A percentile compares a stretch with the other conserved stretches of the same genome.
Conservation (phyloP, 805 yeast genomes). For the Myxozyma vanderwaltii region DNA sequence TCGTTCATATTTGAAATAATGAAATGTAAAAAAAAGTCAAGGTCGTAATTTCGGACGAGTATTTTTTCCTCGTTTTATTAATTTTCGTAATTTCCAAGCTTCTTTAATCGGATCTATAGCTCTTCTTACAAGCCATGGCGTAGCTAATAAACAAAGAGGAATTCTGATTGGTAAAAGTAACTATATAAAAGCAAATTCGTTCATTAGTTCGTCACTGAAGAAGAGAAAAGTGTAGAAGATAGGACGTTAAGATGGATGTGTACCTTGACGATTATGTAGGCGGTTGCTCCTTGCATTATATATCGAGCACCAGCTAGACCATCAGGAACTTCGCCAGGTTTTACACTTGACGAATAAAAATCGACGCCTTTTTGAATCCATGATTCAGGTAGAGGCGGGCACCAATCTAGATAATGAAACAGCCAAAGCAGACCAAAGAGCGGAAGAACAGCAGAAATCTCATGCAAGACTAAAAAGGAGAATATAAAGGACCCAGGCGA, state of each 20-base stretch:
- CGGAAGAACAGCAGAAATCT: constrained; percentile 73
- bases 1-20: neutral
- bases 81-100: neutral
- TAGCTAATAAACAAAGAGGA: constrained; percentile 52
- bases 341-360: constrained; percentile 57
- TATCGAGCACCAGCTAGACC: constrained; percentile 55
- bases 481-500: constrained; percentile 66
- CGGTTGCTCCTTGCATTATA: constrained; percentile 71
- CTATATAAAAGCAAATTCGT: constrained; percentile 30
- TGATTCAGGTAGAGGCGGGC: constrained; percentile 59
- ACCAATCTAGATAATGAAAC: constrained; percentile 57
- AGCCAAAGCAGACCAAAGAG: constrained; percentile 67
- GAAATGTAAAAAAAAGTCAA: neutral
- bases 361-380: constrained; percentile 61
- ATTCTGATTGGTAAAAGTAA: constrained; percentile 58
- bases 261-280: constrained; percentile 68
- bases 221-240: neutral
- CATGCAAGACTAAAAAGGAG: constrained; percentile 70
- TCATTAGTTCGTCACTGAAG: neutral
- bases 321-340: constrained; percentile 24
- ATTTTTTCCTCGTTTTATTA: neutral
- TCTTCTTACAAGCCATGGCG: constrained; percentile 60
- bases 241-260: neutral
- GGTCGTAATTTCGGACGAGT: constrained; percentile 3
- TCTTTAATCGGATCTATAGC: constrained; percentile 40